phyloP scores from a whole-genome alignment of 2,329 filamentous ascomycete genomes.

The Ophiosphaerella narmari region DNA sequence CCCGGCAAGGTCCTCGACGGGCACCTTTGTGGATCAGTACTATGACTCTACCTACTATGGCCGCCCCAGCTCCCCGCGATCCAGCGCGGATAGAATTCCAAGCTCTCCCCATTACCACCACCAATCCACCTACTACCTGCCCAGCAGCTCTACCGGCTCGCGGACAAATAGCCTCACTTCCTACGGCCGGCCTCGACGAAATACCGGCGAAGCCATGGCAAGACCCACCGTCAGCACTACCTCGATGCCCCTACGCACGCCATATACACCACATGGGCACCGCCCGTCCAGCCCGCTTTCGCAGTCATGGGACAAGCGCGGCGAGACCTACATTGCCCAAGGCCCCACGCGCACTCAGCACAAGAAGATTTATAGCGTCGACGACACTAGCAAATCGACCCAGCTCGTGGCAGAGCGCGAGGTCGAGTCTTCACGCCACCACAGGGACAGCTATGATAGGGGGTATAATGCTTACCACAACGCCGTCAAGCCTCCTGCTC shows the following conservation, averaged over 20 bases:
- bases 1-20: constrained; percentile 44
- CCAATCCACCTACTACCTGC: constrained; percentile 25
- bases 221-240: constrained; percentile 42
- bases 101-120: constrained; percentile 33
- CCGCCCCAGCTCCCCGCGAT: constrained; percentile 39
- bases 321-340: constrained; percentile 46
- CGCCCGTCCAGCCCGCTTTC: constrained; percentile 50
- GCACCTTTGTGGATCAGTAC: constrained; percentile 43
- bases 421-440: constrained; percentile 39
- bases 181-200: constrained; percentile 53
- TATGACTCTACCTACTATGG: constrained; percentile 37
- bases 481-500: constrained; percentile 27
- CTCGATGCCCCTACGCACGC: constrained; percentile 40
- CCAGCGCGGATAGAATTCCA: constrained; percentile 40
- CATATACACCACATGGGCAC: constrained; percentile 25
- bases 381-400: constrained; percentile 48
- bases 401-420: constrained; percentile 46
- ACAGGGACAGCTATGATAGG: constrained; percentile 27
- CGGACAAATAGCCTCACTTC: constrained; percentile 41
- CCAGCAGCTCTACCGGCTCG: constrained; percentile 32
- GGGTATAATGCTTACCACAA: constrained; percentile 35
- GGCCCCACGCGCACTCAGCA: constrained; percentile 41
- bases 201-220: constrained; percentile 46
- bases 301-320: constrained; percentile 39
- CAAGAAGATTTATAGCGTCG: constrained; percentile 56